phyloP scores from a whole-genome alignment of 345 rosid species.

The Leavenworthia alabamica region DNA sequence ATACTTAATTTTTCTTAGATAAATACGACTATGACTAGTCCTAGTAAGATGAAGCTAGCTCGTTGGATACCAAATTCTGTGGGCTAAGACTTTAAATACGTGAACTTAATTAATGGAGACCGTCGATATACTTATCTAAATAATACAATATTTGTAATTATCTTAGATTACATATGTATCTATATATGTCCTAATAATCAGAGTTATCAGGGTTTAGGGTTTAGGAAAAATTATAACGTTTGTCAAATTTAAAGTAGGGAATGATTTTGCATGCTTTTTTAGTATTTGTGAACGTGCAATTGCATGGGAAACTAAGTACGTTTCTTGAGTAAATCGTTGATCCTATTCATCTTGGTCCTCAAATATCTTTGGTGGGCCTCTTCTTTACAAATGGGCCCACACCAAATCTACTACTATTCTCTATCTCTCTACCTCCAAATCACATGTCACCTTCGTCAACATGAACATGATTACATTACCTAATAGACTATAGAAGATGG shows the following conservation, averaged over 20 bases:
- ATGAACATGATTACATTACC: not conserved
- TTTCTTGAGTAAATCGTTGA: constrained; percentile 9
- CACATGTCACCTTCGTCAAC: constrained; percentile 3
- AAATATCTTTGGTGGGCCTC: constrained; percentile 27
- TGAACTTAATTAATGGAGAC: not conserved
- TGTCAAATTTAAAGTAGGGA: constrained; percentile 4
- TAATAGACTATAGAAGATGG: not conserved
- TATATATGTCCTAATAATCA: not conserved
- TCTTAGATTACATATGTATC: not conserved
- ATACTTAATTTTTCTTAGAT: not conserved
- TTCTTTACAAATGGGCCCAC: constrained; percentile 13
- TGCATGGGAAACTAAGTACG: constrained; percentile 21
- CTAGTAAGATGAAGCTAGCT: not conserved
- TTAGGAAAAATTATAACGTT: not conserved
- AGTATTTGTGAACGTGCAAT: constrained; percentile 17
- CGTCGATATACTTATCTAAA: constrained; percentile 8
- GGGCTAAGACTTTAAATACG: constrained; percentile 1
- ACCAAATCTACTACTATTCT: constrained; percentile 17
- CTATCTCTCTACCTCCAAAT: constrained; percentile 7
- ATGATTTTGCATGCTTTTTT: constrained; percentile 16
- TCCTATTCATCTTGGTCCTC: constrained; percentile 19
- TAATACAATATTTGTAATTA: not conserved
- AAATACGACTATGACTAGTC: constrained; percentile 18
- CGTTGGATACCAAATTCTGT: not conserved
- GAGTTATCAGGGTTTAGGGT: too few species aligned